A percentile compares a stretch with the other conserved stretches of the same genome.
Conservation (phyloP, 805 yeast genomes). For the Tetrapisispora fleetii region DNA sequence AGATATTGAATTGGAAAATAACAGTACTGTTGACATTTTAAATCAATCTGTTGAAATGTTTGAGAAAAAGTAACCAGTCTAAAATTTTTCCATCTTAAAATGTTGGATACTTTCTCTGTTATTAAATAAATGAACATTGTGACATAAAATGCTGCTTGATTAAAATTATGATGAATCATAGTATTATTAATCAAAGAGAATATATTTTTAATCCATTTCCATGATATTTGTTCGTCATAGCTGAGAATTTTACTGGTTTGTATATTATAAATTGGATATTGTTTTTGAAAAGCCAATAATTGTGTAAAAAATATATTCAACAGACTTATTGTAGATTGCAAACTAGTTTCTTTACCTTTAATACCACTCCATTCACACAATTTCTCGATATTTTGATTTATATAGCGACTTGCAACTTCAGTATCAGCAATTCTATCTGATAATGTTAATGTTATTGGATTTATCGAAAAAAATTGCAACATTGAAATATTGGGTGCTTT, state of each 20-base stretch:
- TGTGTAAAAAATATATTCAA: conserved; percentile 18
- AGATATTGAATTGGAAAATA: conserved; percentile 73
- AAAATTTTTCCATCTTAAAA: conserved; percentile 12
- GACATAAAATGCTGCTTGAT: conserved; percentile 3
- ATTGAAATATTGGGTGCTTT: conserved; percentile 60
- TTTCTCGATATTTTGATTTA: conserved; percentile 4
- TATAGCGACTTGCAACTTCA: conserved; percentile 11
- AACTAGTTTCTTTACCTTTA: conserved; percentile 5
- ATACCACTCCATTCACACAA: conserved; percentile 9
- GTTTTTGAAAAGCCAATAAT: conserved; percentile 10
- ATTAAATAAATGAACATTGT: conserved; percentile 7
- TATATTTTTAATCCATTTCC: background rate
- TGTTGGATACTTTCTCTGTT: conserved; percentile 11
- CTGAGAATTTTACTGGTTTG: background rate
- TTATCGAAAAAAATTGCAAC: conserved; percentile 66
- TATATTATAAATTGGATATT: conserved; percentile 6
- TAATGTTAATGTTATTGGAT: conserved; percentile 59
- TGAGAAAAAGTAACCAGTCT: conserved; percentile 36
- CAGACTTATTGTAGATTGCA: conserved; percentile 13
- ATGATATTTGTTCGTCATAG: background rate
- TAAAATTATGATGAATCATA: background rate
- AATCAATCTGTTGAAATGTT: conserved; percentile 68
- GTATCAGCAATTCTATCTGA: conserved; percentile 22
- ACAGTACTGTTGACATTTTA: conserved; percentile 65
- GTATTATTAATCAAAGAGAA: background rate